Evolutionary conservation across 768 basidiomycete species (phyloP).

Genomic region (Rhodotorula sphaerocarpa): DNA sequence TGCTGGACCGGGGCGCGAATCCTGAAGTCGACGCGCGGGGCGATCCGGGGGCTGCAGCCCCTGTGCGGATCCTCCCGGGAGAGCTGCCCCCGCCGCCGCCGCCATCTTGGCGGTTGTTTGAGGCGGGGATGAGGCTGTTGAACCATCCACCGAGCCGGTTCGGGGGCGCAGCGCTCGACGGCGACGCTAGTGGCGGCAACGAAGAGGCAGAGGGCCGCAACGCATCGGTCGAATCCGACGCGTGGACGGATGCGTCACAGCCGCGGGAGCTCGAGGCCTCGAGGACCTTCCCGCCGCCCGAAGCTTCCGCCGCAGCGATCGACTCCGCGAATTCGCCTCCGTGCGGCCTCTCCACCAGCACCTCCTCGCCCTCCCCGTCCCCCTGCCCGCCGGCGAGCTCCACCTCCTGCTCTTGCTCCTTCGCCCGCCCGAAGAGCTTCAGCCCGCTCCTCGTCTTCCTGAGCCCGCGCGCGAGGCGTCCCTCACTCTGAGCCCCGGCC

Average conservation of each 20-base stretch:
- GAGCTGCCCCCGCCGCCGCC: not conserved
- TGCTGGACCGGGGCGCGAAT: not conserved
- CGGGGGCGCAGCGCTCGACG: not conserved
- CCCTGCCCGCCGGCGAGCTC: no score
- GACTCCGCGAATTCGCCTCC: no score
- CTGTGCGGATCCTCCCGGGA: not conserved
- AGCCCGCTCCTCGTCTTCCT: constrained; percentile 19
- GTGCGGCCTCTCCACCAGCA: no score
- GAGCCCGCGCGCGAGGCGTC: constrained; percentile 14
- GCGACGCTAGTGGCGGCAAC: no score
- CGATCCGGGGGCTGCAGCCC: not conserved
- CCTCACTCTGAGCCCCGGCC: not conserved
- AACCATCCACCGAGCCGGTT: constrained; percentile 33
- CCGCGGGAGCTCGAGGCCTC: no score
- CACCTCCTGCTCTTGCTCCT: constrained; percentile 1
- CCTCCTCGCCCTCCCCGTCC: no score
- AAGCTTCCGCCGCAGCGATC: no score
- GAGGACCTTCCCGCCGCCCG: no score
- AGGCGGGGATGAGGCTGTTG: constrained; percentile 20
- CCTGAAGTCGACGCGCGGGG: not conserved
- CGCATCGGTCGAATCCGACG: no score
- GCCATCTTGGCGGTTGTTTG: not conserved
- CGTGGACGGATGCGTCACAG: no score
- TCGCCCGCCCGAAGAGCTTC: constrained; percentile 9
- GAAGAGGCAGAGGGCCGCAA: no score